A percentile compares a stretch with the other conserved stretches of the same genome.
These are phyloP conservation scores for Telfairia occidentalis DNA, from an alignment of 331 rosid genomes.

Conservation along the genomic window DNA sequence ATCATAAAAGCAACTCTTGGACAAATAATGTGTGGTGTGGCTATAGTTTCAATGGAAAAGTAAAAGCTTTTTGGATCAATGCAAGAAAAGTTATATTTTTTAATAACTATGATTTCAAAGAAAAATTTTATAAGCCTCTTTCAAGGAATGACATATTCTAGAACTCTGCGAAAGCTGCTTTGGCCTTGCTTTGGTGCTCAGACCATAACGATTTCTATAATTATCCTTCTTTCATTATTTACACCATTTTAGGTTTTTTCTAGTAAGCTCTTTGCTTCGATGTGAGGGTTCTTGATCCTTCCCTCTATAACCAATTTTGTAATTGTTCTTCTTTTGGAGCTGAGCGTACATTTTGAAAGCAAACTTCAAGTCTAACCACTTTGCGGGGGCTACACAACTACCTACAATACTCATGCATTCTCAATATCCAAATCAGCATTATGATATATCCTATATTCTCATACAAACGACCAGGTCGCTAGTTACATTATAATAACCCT, in stretches of 20 bases:
- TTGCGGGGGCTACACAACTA: neutral
- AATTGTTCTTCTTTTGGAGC: no score
- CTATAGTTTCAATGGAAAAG: no score
- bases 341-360: neutral
- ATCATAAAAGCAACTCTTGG: no score
- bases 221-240: neutral
- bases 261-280: no score
- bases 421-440: neutral
- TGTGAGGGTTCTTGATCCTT: no score
- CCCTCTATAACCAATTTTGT: no score
- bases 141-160: neutral
- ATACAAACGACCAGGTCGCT: neutral
- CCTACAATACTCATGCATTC: neutral
- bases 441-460: neutral
- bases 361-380: neutral
- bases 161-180: neutral
- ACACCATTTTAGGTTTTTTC: no score
- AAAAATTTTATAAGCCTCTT: no score
- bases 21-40: no score
- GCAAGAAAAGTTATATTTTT: no score
- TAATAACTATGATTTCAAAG: neutral
- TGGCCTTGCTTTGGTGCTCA: neutral
- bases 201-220: neutral
- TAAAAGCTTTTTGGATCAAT: no score
- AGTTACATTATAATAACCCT: no score